Evolutionary conservation across 345 rosid genomes (phyloP).

Genomic region (Eucalyptus polybractea): DNA sequence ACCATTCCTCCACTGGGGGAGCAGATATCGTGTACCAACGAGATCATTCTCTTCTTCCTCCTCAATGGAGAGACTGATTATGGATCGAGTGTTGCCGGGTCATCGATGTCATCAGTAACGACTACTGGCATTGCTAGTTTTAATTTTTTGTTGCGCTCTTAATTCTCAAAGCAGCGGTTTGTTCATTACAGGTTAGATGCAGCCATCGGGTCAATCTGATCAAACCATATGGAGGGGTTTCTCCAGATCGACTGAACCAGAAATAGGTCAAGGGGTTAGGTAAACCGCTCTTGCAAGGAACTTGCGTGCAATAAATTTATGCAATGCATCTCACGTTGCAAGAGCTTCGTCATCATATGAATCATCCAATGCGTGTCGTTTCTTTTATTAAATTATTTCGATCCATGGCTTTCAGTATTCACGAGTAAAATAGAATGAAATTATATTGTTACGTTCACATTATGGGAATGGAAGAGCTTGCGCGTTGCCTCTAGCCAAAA

Average conservation of each 20-base stretch:
- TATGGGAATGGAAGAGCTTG: neutral
- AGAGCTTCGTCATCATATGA: neutral
- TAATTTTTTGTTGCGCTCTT: neutral
- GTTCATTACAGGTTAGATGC: neutral
- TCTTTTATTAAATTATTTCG: neutral
- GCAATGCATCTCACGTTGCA: neutral
- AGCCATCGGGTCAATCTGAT: neutral
- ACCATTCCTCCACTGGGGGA: slow-evolving; percentile 17
- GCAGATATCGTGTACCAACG: slow-evolving; percentile 51
- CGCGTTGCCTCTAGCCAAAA: neutral
- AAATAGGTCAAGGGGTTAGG: neutral
- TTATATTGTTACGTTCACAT: neutral
- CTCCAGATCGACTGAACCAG: neutral
- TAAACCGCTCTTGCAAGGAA: neutral
- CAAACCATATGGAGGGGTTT: neutral
- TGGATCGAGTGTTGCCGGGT: slow-evolving; percentile 7
- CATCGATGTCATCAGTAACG: slow-evolving; percentile 22
- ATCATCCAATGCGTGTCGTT: neutral
- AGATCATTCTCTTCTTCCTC: slow-evolving; percentile 10
- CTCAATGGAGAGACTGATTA: no score
- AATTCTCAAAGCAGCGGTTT: neutral
- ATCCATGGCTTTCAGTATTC: neutral
- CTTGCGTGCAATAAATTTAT: neutral
- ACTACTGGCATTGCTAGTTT: slow-evolving; percentile 39
- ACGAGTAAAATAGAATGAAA: neutral